Percentiles rank a stretch among this genome's conserved stretches.
Evolutionary conservation across 1,284 basidiomycete genomes (phyloP).

Genomic region (Cystobasidium pallidum): DNA sequence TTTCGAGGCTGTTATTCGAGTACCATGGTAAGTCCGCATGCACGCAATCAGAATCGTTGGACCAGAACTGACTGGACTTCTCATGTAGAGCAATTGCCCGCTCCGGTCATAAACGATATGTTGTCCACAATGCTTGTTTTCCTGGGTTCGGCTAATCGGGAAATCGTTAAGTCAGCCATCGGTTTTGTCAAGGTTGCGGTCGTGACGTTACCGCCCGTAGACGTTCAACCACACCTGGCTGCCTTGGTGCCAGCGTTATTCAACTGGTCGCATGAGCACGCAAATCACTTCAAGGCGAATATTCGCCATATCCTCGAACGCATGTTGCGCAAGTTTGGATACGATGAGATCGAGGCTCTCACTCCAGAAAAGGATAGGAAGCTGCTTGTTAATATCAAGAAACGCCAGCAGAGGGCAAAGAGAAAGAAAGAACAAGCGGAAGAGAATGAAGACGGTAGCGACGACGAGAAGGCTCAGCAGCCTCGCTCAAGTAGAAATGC

Average conservation of each 20-base stretch:
- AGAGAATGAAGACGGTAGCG: slow-evolving; percentile 62
- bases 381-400: slow-evolving; percentile 86
- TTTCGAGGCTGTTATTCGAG: slow-evolving; percentile 92
- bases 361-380: slow-evolving; percentile 72
- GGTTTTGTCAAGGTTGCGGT: slow-evolving; percentile 94
- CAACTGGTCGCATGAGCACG: slow-evolving; percentile 93
- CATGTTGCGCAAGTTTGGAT: slow-evolving; percentile 87
- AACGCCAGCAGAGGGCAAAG: slow-evolving; percentile 87
- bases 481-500: slow-evolving; percentile 70
- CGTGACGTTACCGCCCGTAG: slow-evolving; percentile 73
- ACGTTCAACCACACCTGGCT: slow-evolving; percentile 75
- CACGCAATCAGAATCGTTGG: slow-evolving; percentile 23
- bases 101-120: slow-evolving; percentile 81
- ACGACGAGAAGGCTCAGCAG: slow-evolving; percentile 60
- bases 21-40: slow-evolving; percentile 73
- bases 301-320: slow-evolving; percentile 96
- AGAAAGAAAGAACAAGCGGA: slow-evolving; percentile 65
- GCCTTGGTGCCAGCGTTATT: slow-evolving; percentile 82
- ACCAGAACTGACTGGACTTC: background rate
- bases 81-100: slow-evolving; percentile 68
- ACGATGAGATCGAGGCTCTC: slow-evolving; percentile 69
- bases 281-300: slow-evolving; percentile 98
- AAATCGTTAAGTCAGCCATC: slow-evolving; percentile 94
- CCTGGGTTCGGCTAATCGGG: slow-evolving; percentile 87
- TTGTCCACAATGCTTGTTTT: slow-evolving; percentile 87